Base-by-base conservation (phyloP, 768 basidiomycete genomes). In the Tulasnella sp. region DNA sequence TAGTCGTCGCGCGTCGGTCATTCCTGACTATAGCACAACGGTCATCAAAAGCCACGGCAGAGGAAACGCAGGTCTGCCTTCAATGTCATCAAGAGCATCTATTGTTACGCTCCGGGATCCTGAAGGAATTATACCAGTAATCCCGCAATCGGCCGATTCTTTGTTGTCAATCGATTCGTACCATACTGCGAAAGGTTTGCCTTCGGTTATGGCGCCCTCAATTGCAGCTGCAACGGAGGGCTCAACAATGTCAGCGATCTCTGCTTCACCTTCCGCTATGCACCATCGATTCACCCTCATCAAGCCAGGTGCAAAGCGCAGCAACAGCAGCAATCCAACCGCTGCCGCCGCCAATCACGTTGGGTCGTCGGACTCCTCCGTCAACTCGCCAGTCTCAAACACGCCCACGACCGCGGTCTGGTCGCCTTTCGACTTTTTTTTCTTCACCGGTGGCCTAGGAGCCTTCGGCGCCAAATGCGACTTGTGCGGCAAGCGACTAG, bases 261-360 rank as follows among this genome's bases (percentile, higher is more conserved):
- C 43, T 12, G 50, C 35, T 34, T 32, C 76, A 1, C 68, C 73
- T 4, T 69, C 72, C 2, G 75, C 80, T 0, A 73, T 82, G 50
- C 75, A 89, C 2, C 90, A 92, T 67, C 83, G 91, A 15, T 93
- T 93, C 73, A 84, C 89, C 19, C 75, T 92, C 31, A 75, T 91
- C 63, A 87, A 84, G 67, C 87, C 88, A 14, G 86, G 86, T n/a
- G n/a, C n/a, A 3, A 43, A 40, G 36, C 17, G 56, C 15, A 14
- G 54, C 32, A 17, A 46, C 29, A 31, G 48, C 21, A 49, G 55
- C 42, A 46, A 35, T n/a, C 52, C 41, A 36, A 32, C 15, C 25
- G 35, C 21, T 21, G 39, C 48, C 60, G 34, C 45, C 29, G 27
- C 49, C 35, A 29, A 41, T 1, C 52, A 42, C 12, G 39, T 29